Base-by-base conservation (phyloP, 73 alveolate species). In the Urostyla sp. region DNA sequence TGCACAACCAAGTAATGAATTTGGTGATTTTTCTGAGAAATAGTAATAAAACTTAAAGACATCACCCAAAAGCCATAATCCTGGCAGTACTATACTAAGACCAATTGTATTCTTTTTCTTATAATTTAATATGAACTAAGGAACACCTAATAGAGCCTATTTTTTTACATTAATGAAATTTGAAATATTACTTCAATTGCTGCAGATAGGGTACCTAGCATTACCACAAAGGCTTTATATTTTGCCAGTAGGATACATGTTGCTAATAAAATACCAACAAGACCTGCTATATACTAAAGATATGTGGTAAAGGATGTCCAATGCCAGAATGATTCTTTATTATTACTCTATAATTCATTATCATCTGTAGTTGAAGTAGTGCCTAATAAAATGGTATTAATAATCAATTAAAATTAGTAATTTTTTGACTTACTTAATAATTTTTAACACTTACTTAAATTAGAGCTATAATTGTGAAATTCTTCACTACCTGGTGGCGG, bases 21-120 rank as follows among this genome's bases (percentile, higher is more conserved):
- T 37, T 3, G 84, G 84, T 32, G 72, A 48, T n/a, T 69, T 23
- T 1, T 18, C 28, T 1, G 56, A 0, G 24, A 6, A 7, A 28
- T 69, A 69, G 84, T 69, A 69, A 7, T 36, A 5, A 21, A 69
- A 50, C 55, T 69, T 69, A 40, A 48, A 69, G 38, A 44, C 34
- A 37, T 69, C 84, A 32, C 84, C 84, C 27, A 15, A 35, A 1
- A 69, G 84, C 84, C 84, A 69, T 0, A 69, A 48, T 8, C 45
- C 10, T n/a, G 50, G 45, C 40, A 69, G 24, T 21, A 69, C 26
- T 4, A 66, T 48, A 6, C 72, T n/a, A 13, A 69, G 32, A 27
- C 84, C 84, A n/a, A 23, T 3, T 4, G 84, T 69, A 48, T 50
- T 69, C 28, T 69, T 46, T 8, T 55, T 2, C 24, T 21, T 45